Base-by-base conservation (phyloP, 805 yeast species). In the Jamesozyma jinghongensis region DNA sequence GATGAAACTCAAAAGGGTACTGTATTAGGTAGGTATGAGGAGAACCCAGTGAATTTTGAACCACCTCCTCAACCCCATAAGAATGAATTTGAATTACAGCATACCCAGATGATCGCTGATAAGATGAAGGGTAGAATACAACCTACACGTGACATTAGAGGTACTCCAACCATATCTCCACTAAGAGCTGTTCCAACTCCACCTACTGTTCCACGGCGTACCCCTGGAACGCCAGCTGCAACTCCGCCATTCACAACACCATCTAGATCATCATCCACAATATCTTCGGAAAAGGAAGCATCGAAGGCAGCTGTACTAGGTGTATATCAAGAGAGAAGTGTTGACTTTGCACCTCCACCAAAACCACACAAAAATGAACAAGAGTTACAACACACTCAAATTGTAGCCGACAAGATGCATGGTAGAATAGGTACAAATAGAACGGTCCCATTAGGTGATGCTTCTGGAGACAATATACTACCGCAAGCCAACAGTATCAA, bases 321-420 rank as follows among this genome's bases (percentile, higher is more conserved):
- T 0, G 50, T 27, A 11, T 49, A 46, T 33, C 40, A 41, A 11
- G 48, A 45, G 16, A 41, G 42, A 20, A 58, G 26, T 55, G 67
- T 40, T 46, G 62, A 11, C 31, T 62, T 59, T 40, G 66, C 69
- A 3, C 72, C 74, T 16, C 75, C 75, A 3, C 57, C 68, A 54
- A 62, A 53, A 59, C 43, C 70, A 49, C 48, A 46, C 47, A 28
- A 54, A 51, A 36, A 35, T 40, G 28, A 10, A 8, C 28, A 22
- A 17, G 30, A 34, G 14, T 10, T 22, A 6, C 31, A 34, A 25
- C 37, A 19, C 14, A 19, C 16, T 22, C 26, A 22, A 22, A 7
- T 22, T 22, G 26, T 22, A 7, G 26, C 26, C 10, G 26, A 22
- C 26, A 22, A 22, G 10, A 22, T 22, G 26, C 26, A 22, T 22